These are phyloP conservation scores for Eucalyptus pumila DNA, from an alignment of 345 rosid genomes.

Conservation along the genomic window DNA sequence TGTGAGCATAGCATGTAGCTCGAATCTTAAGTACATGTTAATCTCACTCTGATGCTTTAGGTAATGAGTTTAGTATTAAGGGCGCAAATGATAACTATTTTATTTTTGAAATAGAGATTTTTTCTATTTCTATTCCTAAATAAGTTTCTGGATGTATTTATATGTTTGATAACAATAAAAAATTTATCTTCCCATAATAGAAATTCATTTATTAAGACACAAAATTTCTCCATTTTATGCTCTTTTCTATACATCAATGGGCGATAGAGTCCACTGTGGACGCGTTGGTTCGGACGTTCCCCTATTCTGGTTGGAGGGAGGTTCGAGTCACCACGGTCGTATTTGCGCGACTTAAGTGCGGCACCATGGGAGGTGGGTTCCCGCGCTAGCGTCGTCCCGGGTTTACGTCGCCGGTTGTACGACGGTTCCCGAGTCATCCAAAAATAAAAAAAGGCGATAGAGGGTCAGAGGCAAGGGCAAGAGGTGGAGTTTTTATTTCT, in stretches of 20 bases:
- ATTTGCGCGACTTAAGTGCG: too few species aligned
- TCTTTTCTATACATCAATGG: not conserved
- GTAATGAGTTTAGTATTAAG: not conserved
- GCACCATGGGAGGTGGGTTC: fast-evolving
- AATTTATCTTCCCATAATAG: too few species aligned
- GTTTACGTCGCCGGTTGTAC: fast-evolving
- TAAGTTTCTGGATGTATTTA: too few species aligned
- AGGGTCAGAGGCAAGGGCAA: not conserved
- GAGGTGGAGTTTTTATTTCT: not conserved
- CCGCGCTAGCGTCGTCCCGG: fast-evolving
- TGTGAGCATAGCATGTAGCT: not conserved
- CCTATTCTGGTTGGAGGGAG: fast-evolving
- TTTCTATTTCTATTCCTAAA: too few species aligned
- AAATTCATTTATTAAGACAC: too few species aligned
- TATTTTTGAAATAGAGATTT: too few species aligned
- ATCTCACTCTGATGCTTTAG: not conserved
- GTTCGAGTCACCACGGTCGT: fast-evolving
- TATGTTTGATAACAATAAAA: too few species aligned
- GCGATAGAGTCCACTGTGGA: fast-evolving
- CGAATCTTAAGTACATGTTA: not conserved
- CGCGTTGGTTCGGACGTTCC: fast-evolving
- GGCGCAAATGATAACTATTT: fast-evolving
- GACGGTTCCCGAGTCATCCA: fast-evolving
- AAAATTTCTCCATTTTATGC: not conserved
- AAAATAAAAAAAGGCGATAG: not conserved